phyloP scores from a whole-genome alignment of 768 basidiomycete species.

The Boletus eberwhitei region DNA sequence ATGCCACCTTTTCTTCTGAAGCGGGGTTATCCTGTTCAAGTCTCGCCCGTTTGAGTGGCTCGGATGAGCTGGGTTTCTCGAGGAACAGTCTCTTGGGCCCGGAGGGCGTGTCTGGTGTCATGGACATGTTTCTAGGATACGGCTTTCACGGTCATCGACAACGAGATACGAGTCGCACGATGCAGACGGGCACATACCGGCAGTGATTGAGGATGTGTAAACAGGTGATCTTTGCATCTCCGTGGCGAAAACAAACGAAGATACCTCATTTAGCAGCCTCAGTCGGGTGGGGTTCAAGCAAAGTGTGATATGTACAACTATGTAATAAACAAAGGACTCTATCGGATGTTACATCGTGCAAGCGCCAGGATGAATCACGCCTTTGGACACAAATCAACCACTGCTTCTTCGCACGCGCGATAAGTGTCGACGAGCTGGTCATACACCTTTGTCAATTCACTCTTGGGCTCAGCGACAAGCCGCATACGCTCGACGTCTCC shows the following conservation, averaged over 20 bases:
- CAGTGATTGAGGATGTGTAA: not conserved
- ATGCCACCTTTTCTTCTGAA: not conserved
- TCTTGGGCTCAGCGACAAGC: conserved; percentile 4
- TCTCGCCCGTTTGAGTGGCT: conserved; percentile 12
- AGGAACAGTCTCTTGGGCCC: conserved; percentile 4
- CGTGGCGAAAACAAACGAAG: conserved; percentile 3
- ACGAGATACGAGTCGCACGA: not conserved
- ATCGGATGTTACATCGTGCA: not conserved
- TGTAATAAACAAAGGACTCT: not conserved
- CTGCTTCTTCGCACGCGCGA: conserved; percentile 4
- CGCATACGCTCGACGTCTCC: conserved; percentile 2
- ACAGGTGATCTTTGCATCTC: conserved; percentile 8
- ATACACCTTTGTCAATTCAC: not conserved
- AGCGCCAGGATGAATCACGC: not conserved
- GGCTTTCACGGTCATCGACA: not conserved
- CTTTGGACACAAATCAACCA: not conserved
- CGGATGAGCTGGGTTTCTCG: not conserved
- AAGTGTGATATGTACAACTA: not conserved
- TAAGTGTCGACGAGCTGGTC: conserved; percentile 3
- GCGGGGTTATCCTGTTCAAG: conserved; percentile 1
- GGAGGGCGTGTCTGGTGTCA: not conserved
- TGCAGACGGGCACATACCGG: not conserved
- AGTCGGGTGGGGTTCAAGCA: not conserved
- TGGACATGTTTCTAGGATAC: conserved; percentile 1
- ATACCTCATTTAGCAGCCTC: conserved; percentile 16